Base-by-base conservation (phyloP, 2,329 filamentous ascomycete genomes). In the Pyrenophora teres region DNA sequence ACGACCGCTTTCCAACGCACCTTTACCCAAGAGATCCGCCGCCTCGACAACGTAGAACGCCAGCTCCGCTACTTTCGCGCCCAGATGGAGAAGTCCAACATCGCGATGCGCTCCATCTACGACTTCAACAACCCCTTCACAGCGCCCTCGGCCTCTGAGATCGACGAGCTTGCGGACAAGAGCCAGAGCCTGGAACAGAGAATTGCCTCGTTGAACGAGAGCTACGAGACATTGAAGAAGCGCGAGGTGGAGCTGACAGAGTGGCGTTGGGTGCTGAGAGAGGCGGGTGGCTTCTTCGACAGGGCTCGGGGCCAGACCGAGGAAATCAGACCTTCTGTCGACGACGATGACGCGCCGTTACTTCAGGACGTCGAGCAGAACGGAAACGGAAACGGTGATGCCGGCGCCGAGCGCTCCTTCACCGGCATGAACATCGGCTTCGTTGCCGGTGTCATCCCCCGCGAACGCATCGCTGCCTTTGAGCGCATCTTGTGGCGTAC, bases 401-500 rank as follows among this genome's bases (percentile, higher is more conserved):
- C 78, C 43, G 79, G 80, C n/a, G 87, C 81, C 32, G 90, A 94
- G 70, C 86, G 89, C 60, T 94, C 90, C 36, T 97, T 99, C 76
- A 94, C 91, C 5, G 91, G 92, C 57, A 96, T 97, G 90, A 97
- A 97, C 78, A 99, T 99, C 72, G 94, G 94, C 8, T 99, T 99
- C 68, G 93, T 99, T 46, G 90, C 94, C 47, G 94, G 94, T 76
- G 94, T 97, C 65, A 97, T 99, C 65, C 85, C 90, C 32, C 86
- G 94, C 47, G 93, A 97, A 70, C 87, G 93, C 43, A 93, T 99
- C 54, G 92, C 88, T 12, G 90, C 93, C 21, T 99, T 99, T 71
- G 95, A 99, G 79, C 88, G 94, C 53, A 99, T 99, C 64, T 82
- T 99, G 44, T 99, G 94, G 94, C 87, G 94, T 68, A 97, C 95